Evolutionary conservation across 495 filamentous ascomycete species (phyloP), one percentile per base, ranked within the genome.

Genomic region (Xylaria curta): DNA sequence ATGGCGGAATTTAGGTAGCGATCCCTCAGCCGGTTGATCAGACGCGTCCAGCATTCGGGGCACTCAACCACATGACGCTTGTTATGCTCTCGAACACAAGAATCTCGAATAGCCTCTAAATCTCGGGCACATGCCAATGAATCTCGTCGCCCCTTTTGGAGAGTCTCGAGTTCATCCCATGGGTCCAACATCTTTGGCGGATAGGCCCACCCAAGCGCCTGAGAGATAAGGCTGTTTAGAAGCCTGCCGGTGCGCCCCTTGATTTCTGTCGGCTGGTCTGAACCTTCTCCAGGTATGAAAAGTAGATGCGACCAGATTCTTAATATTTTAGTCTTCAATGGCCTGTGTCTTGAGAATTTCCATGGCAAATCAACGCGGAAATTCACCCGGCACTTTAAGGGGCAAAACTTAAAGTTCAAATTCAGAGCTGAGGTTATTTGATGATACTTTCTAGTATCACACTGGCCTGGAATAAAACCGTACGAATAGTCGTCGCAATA

Each of bases 51-150:
- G 72, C 83, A 85, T 38, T 78, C 77, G 19, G 78, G 60, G 62
- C 82, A 85, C 49, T 81, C 77, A 66, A 81, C 65, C 17, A 83
- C 75, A 72, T 80, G 79, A 21, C 70, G 74, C 51, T 78, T 78
- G 64, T 65, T 66, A 56, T 78, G 76, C 8, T 78, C 78, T 56
- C 76, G 71, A 15, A 72, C 47, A 56, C 79, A 81, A 1, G 76
- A 74, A 17, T 68, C 46, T 62, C 73, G 74, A 54, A 78, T 73
- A 21, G 44, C 42, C 36, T 73, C 66, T 19, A 80, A 71, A 49
- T 81, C 76, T 8, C 76, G 71, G 56, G 72, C 70, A 72, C 81
- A 78, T 42, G 74, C 56, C 31, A 75, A 66, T 28, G 74, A 74
- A 51, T 79, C 74, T 66, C 70, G 76, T 40, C 62, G 69, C 19